Evolutionary conservation across 306 rosid species (phyloP), one percentile per base, ranked within the genome.

Genomic region (Citrullus mucosospermus): DNA sequence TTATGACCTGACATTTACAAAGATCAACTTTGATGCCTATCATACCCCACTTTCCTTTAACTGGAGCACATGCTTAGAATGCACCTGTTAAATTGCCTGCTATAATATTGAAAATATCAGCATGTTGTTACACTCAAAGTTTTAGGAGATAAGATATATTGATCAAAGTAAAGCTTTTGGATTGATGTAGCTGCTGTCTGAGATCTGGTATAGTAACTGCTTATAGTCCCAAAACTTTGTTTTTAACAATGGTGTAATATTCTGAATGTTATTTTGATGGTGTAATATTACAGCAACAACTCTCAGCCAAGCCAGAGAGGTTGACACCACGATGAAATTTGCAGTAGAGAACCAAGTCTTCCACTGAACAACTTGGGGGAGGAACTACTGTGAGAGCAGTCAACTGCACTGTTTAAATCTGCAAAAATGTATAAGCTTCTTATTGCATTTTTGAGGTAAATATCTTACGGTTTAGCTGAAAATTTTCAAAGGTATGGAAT

Each of bases 271-370:
- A n/a, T 60, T 28, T 76, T 82, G 59, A 8, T 79, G 60, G 32
- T 82, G n/a, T 48, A 48, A 74, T 22, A 80, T 86, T 76, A 53
- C 86, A 87, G 88, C 85, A 58, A 67, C 93, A 88, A 88, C 80
- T 76, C 81, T 83, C 80, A 70, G 83, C 78, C 25, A 62, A 84
- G 15, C 83, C 84, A 28, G 82, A 63, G 68, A 79, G 87, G 80
- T 59, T 69, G 74, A 30, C 67, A 41, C 22, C 85, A 13, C 79
- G 89, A 79, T 85, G 84, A 84, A 48, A 13, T 15, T 60, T 59
- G 70, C 48, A 13, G n/a, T 17, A 54, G 68, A 71, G 74, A 82
- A 78, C 56, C 69, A 28, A 54, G 83, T 81, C 70, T 61, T 84
- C 46, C 77, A 34, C 41, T 54, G 39, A 75, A 76, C 76, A 62